Base-by-base conservation (phyloP, 2,329 filamentous ascomycete genomes). In the Colletotrichum sp. region DNA sequence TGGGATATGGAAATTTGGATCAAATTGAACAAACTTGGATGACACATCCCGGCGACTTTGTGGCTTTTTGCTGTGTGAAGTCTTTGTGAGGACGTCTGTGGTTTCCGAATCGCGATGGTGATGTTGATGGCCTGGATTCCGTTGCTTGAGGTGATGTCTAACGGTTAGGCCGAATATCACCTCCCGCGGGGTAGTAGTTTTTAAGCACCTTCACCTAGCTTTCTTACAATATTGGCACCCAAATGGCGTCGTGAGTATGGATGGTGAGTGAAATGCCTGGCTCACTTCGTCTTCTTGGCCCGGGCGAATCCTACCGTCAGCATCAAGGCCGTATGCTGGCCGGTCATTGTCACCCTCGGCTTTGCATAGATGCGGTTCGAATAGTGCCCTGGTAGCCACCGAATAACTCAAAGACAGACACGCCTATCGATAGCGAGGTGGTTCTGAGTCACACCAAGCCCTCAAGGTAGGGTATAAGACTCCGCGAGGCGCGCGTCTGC, bases 171-270 rank as follows among this genome's bases (percentile, higher is more conserved):
- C 32, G 32, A 34, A 34, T 34, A 34, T 15, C 32, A 34, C 15
- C 34, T 44, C 36, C 36, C 18, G 18, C 18, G 0, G 39, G 5
- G 39, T 6, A 49, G 8, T 0, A n/a, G 0, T 49, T 13, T 49
- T 21, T 13, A 21, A 49, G 6, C 44, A 13, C 0, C 7, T n/a
- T 21, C 3, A 21, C 18, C 44, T 6, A 49, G 5, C 6, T 49
- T 12, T 0, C n/a, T 13, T 0, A 6, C n/a, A 49, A n/a, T 6
- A 0, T 44, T n/a, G 9, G 1, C 9, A 44, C 39, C 5, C 18
- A 44, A 44, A 44, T 44, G 39, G 39, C 18, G 18, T 44, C 39
- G 36, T 39, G 36, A n/a, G 18, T 18, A 10, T 12, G 39, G 5
- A 44, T 49, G 44, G 10, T 13, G n/a, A 21, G 18, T n/a, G 9